Evolutionary conservation across 805 yeast species (phyloP).

Genomic region (Spathaspora boniae): DNA sequence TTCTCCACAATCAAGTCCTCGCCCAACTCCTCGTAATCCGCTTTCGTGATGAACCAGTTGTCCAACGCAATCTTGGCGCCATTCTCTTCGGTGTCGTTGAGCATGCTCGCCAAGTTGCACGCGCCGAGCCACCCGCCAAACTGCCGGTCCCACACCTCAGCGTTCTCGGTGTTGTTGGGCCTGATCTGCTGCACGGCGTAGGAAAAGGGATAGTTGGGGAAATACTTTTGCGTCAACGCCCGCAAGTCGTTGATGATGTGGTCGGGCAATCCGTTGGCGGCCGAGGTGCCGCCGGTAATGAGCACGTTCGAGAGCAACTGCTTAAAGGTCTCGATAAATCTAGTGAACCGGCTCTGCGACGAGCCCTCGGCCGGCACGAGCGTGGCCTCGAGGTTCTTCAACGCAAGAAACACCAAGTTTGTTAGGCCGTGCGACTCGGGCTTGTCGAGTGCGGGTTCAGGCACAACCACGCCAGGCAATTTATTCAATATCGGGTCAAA

Average conservation of each 20-base stretch:
- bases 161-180: slow-evolving; percentile 23
- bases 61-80: slow-evolving; percentile 37
- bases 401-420: slow-evolving; percentile 31
- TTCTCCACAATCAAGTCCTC: slow-evolving; percentile 36
- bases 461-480: slow-evolving; percentile 29
- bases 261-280: slow-evolving; percentile 53
- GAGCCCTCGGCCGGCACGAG: slow-evolving; percentile 33
- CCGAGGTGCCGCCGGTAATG: slow-evolving; percentile 59
- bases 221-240: slow-evolving; percentile 37
- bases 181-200: slow-evolving; percentile 17
- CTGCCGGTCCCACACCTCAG: slow-evolving; percentile 49
- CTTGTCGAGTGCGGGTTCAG: slow-evolving; percentile 39
- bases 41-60: slow-evolving; percentile 55
- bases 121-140: slow-evolving; percentile 74
- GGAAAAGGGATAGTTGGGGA: slow-evolving; percentile 45
- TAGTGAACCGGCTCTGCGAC: slow-evolving; percentile 22
- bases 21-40: slow-evolving; percentile 66
- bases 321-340: slow-evolving; percentile 39
- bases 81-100: slow-evolving; percentile 41
- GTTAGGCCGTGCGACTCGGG: slow-evolving; percentile 49
- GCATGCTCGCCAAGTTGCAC: slow-evolving; percentile 58
- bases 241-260: slow-evolving; percentile 54
- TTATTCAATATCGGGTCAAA: slow-evolving; percentile 60
- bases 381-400: slow-evolving; percentile 33
- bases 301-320: slow-evolving; percentile 42